Evolutionary conservation across 1,139 yeast species (phyloP), one percentile per base, ranked within the genome.

Genomic region (Torulaspora globosa): DNA sequence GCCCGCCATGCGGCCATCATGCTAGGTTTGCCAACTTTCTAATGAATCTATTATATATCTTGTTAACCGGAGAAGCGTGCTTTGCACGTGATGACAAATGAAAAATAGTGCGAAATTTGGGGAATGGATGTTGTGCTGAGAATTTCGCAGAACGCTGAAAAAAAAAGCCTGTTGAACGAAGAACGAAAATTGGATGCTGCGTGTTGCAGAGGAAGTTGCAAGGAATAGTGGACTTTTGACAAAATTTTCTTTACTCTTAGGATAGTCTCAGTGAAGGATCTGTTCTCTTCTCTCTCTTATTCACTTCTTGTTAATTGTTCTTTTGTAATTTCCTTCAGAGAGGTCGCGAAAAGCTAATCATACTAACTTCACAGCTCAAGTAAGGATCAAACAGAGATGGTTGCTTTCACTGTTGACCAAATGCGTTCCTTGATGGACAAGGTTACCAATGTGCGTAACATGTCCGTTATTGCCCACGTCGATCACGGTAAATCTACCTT

Each of bases 401-500:
- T 66, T 66, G 70, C 70, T 63, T 66, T 67, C 68, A 67, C 70
- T 61, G 67, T 67, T 66, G 70, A 84, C 77, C 97, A 90, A 80
- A 90, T 90, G 86, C 95, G 97, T 80, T 90, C 78, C 69, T 84
- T 90, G 78, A 90, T 90, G 97, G 97, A 92, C 95, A 86, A 84
- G 79, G 96, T 89, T 80, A 84, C 97, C 76, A 90, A 92, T 73
- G 97, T 92, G 72, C 96, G 98, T 82, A 92, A 92, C 95, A 92
- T 92, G 95, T 92, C 97, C 76, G 98, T 92, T 77, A 92, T 92
- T 84, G 98, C 98, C 72, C 98, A 92, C 86, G 97, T 92, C 85
- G 98, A 92, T 83, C 98, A 92, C 83, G 98, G 98, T 80, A 92
- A 92, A 78, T 89, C 97, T 63, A 92, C 98, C 69, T 84, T 92